These are phyloP conservation scores for Cercophora scortea DNA, from an alignment of 495 filamentous ascomycete genomes.

Conservation along the genomic window DNA sequence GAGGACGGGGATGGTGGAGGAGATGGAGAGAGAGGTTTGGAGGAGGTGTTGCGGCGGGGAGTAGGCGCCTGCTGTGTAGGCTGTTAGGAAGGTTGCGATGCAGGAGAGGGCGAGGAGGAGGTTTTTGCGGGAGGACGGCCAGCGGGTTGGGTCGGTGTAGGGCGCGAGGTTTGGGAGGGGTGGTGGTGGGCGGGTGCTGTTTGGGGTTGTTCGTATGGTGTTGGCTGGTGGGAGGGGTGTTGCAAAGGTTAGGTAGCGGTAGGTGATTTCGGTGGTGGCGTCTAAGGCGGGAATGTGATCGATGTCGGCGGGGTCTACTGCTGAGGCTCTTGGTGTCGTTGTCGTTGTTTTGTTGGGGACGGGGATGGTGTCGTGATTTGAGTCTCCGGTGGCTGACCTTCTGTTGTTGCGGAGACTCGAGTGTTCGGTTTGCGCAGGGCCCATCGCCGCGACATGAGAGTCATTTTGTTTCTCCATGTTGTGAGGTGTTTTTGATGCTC, in stretches of 20 bases:
- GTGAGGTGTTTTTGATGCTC: no score
- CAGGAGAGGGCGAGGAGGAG: constrained; percentile 70
- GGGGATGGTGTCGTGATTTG: no score
- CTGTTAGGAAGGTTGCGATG: constrained; percentile 66
- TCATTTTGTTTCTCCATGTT: no score
- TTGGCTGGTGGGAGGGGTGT: constrained; percentile 56
- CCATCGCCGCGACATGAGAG: no score
- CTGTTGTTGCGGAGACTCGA: no score
- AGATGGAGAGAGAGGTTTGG: constrained; percentile 48
- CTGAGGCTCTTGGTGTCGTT: neutral
- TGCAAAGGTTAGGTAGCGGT: constrained; percentile 66
- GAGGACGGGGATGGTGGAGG: constrained; percentile 57
- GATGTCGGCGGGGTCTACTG: neutral
- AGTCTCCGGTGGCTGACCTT: no score
- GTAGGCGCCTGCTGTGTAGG: constrained; percentile 77
- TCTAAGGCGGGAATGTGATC: neutral
- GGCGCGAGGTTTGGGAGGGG: constrained; percentile 57
- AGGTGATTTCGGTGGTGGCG: constrained; percentile 38
- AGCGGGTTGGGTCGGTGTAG: constrained; percentile 66
- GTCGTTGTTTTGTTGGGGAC: no score
- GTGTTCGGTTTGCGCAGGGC: no score
- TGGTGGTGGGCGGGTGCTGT: constrained; percentile 22
- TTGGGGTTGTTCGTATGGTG: constrained; percentile 13
- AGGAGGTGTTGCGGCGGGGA: constrained; percentile 59
- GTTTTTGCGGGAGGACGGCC: constrained; percentile 61